phyloP scores from a whole-genome alignment of 257 asterid genomes.

The Coffea canephora region DNA sequence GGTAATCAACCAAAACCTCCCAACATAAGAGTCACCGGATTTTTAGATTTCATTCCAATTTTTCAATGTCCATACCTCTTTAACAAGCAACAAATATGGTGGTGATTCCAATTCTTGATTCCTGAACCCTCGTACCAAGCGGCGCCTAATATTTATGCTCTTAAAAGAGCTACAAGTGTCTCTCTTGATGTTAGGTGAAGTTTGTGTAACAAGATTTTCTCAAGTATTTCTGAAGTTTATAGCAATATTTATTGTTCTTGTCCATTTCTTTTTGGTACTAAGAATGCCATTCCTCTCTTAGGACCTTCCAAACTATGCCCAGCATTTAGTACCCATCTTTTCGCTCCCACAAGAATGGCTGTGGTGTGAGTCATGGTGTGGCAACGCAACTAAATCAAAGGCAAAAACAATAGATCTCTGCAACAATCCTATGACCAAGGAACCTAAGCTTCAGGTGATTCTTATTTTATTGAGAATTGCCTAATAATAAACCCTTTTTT shows the following conservation, averaged over 20 bases:
- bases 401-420: slow-evolving; percentile 97
- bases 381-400: slow-evolving; percentile 75
- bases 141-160: background rate
- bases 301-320: slow-evolving; percentile 99
- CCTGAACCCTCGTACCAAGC: too few species aligned
- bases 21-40: too few species aligned
- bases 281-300: slow-evolving; percentile 30
- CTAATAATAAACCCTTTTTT: slow-evolving; percentile 8
- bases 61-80: too few species aligned
- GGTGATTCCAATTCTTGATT: too few species aligned
- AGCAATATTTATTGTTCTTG: background rate
- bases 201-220: background rate
- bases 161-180: background rate
- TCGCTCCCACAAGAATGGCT: slow-evolving; percentile 99
- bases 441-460: slow-evolving; percentile 94
- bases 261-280: slow-evolving; percentile 16
- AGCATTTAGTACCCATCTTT: slow-evolving; percentile 91
- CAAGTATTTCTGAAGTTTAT: background rate
- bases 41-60: too few species aligned
- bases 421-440: slow-evolving; percentile 99
- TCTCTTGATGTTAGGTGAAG: background rate
- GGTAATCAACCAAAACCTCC: too few species aligned
- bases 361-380: slow-evolving; percentile 99
- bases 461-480: background rate
- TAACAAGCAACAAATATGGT: too few species aligned